Base-by-base conservation (phyloP, 1,284 basidiomycete genomes). In the Golubevia sp. region DNA sequence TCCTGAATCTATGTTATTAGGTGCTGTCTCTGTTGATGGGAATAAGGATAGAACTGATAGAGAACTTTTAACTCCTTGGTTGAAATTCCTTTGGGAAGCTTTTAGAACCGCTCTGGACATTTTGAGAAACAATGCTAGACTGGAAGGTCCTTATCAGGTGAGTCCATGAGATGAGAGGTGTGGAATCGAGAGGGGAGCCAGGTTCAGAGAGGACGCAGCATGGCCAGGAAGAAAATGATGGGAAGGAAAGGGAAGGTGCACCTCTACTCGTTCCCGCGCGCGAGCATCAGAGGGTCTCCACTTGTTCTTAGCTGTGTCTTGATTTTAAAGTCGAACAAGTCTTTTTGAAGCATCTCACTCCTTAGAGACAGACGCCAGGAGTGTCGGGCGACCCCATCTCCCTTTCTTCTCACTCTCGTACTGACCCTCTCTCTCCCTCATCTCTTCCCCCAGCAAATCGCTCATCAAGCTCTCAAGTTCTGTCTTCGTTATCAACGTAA, bases 21-120 rank as follows among this genome's bases (percentile, higher is more conserved):
- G 91, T 57, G 91, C 91, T 49, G 94, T 96, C 71, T 92, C 90
- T 72, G 92, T 93, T 63, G 90, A 97, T 85, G 92, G 94, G 86
- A 95, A 88, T 86, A 92, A 93, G 85, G 96, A 99, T 86, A 88
- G 97, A 75, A 97, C 95, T 52, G 96, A 99, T 86, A 87, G 97
- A 63, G 92, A 94, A 24, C 88, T 99, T 59, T 94, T 99, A 71
- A 97, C 93, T 0, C 96, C 97, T 1, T 97, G 94, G 90, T 90
- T 99, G 84, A 96, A 97, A 85, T 98, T 98, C 85, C 88, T 96
- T 27, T 99, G 95, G 94, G 96, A 99, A 87, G 93, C 93, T 70
- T 98, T 98, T 85, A 90, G 97, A 66, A 97, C 94, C 27, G 93
- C 92, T 6, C 88, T 99, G 63, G 97, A 99, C 86, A 96, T 95